A percentile compares a stretch with the other conserved stretches of the same genome.
Evolutionary conservation across 768 basidiomycete species (phyloP).

Genomic region (Termitomyces sp.): DNA sequence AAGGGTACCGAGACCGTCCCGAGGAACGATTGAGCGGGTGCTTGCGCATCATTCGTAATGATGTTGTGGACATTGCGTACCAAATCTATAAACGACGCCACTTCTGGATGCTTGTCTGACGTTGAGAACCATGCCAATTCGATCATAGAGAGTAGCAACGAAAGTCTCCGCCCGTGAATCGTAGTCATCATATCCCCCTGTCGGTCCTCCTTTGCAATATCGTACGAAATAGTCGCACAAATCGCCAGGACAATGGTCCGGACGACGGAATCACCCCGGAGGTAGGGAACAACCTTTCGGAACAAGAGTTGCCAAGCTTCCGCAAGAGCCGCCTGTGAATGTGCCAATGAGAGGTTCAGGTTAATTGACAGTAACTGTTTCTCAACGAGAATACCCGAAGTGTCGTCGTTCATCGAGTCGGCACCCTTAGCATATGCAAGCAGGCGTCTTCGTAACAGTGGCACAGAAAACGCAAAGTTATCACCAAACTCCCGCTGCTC

Average conservation of each 20-base stretch:
- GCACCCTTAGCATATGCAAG: conserved; percentile 38
- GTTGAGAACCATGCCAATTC: conserved; percentile 75
- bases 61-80: conserved; percentile 57
- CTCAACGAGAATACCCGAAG: conserved; percentile 45
- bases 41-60: conserved; percentile 67
- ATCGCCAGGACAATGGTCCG: conserved; percentile 50
- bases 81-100: conserved; percentile 55
- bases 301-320: conserved; percentile 77
- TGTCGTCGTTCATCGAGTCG: conserved; percentile 33
- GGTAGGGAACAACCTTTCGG: conserved; percentile 54
- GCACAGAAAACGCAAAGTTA: conserved; percentile 65
- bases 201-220: conserved; percentile 62
- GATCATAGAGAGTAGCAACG: conserved; percentile 68
- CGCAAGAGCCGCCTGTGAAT: conserved; percentile 68
- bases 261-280: conserved; percentile 54
- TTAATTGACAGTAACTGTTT: conserved; percentile 69
- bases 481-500: conserved; percentile 77
- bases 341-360: conserved; percentile 79
- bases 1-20: conserved; percentile 59
- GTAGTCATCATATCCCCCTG: conserved; percentile 81
- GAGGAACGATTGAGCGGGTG: conserved; percentile 68
- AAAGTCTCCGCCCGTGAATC: conserved; percentile 71
- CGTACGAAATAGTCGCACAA: conserved; percentile 58
- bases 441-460: conserved; percentile 55
- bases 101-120: conserved; percentile 45